Evolutionary conservation across 2,329 filamentous ascomycete species (phyloP), one percentile per base, ranked within the genome.

Genomic region (Exophiala xenobiotica): DNA sequence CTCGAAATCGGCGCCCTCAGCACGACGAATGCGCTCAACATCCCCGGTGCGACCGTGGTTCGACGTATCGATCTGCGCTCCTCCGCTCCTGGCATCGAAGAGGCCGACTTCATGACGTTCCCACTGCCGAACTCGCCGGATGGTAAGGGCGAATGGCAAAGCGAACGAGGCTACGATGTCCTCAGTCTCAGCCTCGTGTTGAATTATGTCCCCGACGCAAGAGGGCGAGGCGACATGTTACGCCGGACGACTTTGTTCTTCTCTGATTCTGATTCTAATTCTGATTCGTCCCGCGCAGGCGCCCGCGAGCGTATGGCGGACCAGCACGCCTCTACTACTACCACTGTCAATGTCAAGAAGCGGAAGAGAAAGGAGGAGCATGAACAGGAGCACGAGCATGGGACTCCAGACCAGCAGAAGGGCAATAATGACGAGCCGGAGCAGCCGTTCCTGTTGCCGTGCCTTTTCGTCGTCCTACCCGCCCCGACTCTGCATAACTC

Each of bases 51-150:
- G 8, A 59, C 53, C 12, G 19, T n/a, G 23, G 59, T 62, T 19
- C 53, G 55, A 20, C 82, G 90, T 58, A 96, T 99, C 67, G 93
- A 99, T 66, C 74, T 99, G 49, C 88, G 95, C 69, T 93, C 90
- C 53, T 90, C 95, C 65, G 85, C 85, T 40, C 77, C 85, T 1
- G 69, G 68, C 2, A 99, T 99, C 59, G 67, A 84, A 51, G 83
- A 95, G 68, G 90, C 96, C 66, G 90, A 99, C 68, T 97, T 99
- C 65, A 96, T 99, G 91, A 74, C 89, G 60, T 79, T 90, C 20
- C 88, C 90, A 0, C 69, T 92, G 2, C 92, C 92, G 0, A 67
- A 65, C 7, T 24, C 45, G 4, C 68, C 60, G 6, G 66, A 77
- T 18, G 45, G 53, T 1, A 45, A 37, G 18, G 38, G 45, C 6